These are phyloP conservation scores for Mycena chlorophos DNA, from an alignment of 768 basidiomycete species.

Conservation along the genomic window DNA sequence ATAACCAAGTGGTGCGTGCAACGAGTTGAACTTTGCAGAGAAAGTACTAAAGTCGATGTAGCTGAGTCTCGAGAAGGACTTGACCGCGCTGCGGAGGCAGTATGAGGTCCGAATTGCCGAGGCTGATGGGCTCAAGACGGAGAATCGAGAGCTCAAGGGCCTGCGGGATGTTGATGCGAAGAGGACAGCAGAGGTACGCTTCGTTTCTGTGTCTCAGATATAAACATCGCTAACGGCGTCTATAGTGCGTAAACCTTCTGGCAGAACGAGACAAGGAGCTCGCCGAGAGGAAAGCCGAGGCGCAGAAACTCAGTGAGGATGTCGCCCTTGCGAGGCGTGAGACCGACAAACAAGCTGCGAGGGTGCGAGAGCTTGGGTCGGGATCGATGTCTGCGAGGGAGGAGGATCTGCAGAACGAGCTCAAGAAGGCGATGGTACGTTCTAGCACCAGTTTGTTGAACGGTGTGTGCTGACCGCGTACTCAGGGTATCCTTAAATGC, in stretches of 20 bases:
- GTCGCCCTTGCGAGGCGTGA: constrained; percentile 49
- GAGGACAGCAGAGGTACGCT: constrained; percentile 40
- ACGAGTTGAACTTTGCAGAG: neutral
- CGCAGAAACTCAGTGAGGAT: constrained; percentile 50
- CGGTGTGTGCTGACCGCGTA: neutral
- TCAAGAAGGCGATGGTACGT: constrained; percentile 61
- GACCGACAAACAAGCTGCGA: constrained; percentile 47
- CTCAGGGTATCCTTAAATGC: constrained; percentile 81
- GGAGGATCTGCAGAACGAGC: constrained; percentile 41
- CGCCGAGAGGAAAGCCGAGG: constrained; percentile 35
- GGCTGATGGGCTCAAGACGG: constrained; percentile 42
- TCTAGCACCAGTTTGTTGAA: neutral
- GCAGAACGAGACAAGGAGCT: constrained; percentile 37
- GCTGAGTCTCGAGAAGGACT: constrained; percentile 19
- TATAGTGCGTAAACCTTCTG: constrained; percentile 31
- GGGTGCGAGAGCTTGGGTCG: constrained; percentile 44
- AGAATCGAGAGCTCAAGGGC: constrained; percentile 34
- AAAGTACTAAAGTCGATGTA: constrained; percentile 29
- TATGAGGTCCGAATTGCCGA: constrained; percentile 10
- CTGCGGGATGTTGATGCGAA: constrained; percentile 41
- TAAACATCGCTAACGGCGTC: neutral
- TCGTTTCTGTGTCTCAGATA: neutral
- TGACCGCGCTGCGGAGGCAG: constrained; percentile 2
- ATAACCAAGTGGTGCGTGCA: constrained; percentile 56
- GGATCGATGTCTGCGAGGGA: constrained; percentile 32